Evolutionary conservation across 2,329 filamentous ascomycete genomes (phyloP).

Genomic region (Monascus ruber): DNA sequence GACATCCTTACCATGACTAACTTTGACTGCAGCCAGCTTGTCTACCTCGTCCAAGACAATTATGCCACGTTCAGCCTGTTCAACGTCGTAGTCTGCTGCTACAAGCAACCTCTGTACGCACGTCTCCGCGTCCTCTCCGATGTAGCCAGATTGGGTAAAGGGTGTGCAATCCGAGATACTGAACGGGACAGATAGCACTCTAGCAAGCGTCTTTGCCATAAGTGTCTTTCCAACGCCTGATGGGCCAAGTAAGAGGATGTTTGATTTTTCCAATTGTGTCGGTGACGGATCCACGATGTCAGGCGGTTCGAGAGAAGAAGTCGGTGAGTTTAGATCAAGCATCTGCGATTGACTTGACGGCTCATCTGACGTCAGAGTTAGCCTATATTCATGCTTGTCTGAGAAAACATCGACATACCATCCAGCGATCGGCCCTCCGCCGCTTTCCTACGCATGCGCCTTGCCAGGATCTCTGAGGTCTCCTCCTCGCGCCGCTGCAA

Average conservation of each 20-base stretch:
- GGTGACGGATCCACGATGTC: constrained; percentile 43
- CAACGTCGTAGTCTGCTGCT: constrained; percentile 79
- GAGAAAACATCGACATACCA: constrained; percentile 39
- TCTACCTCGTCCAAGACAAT: constrained; percentile 96
- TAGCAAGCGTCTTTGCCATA: constrained; percentile 78
- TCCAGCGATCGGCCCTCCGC: constrained; percentile 63
- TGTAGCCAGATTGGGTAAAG: constrained; percentile 93
- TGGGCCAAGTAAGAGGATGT: constrained; percentile 78
- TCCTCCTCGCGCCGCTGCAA: constrained; percentile 66
- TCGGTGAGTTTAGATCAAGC: constrained; percentile 21
- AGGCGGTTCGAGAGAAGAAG: constrained; percentile 21
- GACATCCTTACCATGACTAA: constrained; percentile 82
- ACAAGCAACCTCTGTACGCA: constrained; percentile 85
- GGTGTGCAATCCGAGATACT: constrained; percentile 93
- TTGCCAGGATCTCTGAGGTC: constrained; percentile 60
- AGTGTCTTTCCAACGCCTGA: constrained; percentile 95
- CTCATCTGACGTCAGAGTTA: constrained; percentile 38
- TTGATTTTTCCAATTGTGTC: constrained; percentile 87
- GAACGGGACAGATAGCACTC: constrained; percentile 88
- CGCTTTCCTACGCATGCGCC: constrained; percentile 59
- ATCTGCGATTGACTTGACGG: constrained; percentile 51
- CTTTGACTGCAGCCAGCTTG: constrained; percentile 84
- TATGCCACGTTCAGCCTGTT: constrained; percentile 77
- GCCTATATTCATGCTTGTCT: too few relatives aligned
- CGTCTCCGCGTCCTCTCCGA: constrained; percentile 93